Base-by-base conservation (phyloP, 805 yeast species). In the Wickerhamiella occidentalis region DNA sequence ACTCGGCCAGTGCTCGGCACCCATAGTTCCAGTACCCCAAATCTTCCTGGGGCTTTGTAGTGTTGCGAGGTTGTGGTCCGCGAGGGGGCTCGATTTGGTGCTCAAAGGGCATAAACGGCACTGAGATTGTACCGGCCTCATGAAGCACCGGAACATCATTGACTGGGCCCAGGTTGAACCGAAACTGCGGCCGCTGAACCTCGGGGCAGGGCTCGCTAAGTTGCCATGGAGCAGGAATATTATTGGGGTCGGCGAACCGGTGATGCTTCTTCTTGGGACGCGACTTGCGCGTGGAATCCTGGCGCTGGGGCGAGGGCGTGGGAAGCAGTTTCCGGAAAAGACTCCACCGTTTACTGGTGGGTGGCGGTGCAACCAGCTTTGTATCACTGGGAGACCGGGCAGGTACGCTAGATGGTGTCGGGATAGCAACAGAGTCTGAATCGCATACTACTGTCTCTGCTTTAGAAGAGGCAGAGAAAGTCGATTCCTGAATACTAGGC, bases 1-100 rank as follows among this genome's bases (percentile, higher is more conserved):
- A 68, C 48, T 68, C 73, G 28, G 65, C 57, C 21, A 69, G 52
- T 17, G 72, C 59, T 23, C 68, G 56, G 9, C 69, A 68, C 15
- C 66, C 61, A 50, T 68, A 69, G 52, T 63, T 66, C 68, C 67
- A 67, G 45, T 55, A 59, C 52, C 57, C 50, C 15, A 59, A 51
- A 40, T 56, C 58, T 23, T 50, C 46, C 11, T 21, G 36, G n/a
- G 23, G 23, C 17, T 33, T 18, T n/a, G 8, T 11, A 25, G 6
- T 30, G 28, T 17, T 15, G 6, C 38, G 38, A n/a, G 12, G 38
- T n/a, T 33, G 38, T 5, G 38, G 38, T 19, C 38, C 38, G 19
- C 38, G 38, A 13, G 38, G 38, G 6, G 19, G n/a, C 12, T 7
- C 43, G 19, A 11, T 46, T 47, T 17, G 18, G 2, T 12, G 25